Evolutionary conservation across 2,329 filamentous ascomycete species (phyloP).

Genomic region (Aspergillus tanneri): DNA sequence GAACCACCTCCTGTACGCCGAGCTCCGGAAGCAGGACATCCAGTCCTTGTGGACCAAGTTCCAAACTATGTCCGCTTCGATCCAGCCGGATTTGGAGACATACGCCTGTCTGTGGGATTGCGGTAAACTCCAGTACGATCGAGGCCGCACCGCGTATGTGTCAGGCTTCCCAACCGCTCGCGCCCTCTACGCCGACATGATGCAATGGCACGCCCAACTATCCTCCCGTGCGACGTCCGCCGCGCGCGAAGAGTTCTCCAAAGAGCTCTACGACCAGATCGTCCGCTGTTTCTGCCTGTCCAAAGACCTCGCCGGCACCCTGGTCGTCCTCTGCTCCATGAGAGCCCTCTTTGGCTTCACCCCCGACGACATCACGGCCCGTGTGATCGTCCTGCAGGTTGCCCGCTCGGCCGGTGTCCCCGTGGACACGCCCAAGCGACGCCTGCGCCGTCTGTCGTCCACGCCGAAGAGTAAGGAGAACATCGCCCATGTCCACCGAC

Average conservation of each 20-base stretch:
- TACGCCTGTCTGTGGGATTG: slow-evolving; percentile 66
- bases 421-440: slow-evolving; percentile 33
- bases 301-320: slow-evolving; percentile 50
- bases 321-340: slow-evolving; percentile 51
- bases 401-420: slow-evolving; percentile 45
- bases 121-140: slow-evolving; percentile 50
- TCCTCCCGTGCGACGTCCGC: slow-evolving; percentile 28
- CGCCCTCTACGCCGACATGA: slow-evolving; percentile 51
- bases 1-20: slow-evolving; percentile 72
- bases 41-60: slow-evolving; percentile 58
- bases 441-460: slow-evolving; percentile 42
- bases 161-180: slow-evolving; percentile 47
- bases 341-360: slow-evolving; percentile 44
- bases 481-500: slow-evolving; percentile 44
- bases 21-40: slow-evolving; percentile 60
- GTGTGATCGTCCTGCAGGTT: slow-evolving; percentile 51
- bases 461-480: slow-evolving; percentile 47
- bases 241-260: slow-evolving; percentile 43
- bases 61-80: slow-evolving; percentile 51
- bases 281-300: slow-evolving; percentile 53
- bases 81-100: slow-evolving; percentile 66
- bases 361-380: slow-evolving; percentile 49
- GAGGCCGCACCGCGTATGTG: slow-evolving; percentile 47
- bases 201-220: slow-evolving; percentile 44
- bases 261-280: slow-evolving; percentile 53